Percentiles rank a stretch among this genome's conserved stretches.
Conservation (phyloP, 2,329 filamentous ascomycete species). For the Fusarium domesticum region DNA sequence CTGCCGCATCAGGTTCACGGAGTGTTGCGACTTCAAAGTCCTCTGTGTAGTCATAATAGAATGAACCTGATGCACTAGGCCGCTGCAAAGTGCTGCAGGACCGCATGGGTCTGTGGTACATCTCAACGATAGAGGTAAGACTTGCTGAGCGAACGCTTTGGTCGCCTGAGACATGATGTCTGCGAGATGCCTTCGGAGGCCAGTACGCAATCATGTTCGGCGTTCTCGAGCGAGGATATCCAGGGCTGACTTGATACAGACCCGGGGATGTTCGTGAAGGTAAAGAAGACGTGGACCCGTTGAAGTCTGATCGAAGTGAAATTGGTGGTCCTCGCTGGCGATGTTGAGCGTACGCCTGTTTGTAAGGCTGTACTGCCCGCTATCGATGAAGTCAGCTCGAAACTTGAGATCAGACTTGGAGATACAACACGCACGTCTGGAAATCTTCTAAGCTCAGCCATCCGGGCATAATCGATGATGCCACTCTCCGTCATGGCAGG, state of each 20-base stretch:
- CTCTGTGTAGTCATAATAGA: conserved; percentile 55
- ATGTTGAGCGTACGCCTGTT: conserved; percentile 36
- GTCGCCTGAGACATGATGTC: conserved; percentile 35
- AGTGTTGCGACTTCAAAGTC: conserved; percentile 41
- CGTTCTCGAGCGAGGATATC: conserved; percentile 33
- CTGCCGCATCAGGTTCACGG: conserved; percentile 9
- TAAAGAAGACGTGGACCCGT: conserved; percentile 41
- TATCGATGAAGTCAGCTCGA: conserved; percentile 24
- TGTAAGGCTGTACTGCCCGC: conserved; percentile 45
- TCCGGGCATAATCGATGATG: conserved; percentile 47
- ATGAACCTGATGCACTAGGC: conserved; percentile 34
- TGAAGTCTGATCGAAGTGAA: conserved; percentile 39
- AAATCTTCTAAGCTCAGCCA: conserved; percentile 48
- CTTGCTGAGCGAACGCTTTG: conserved; percentile 45
- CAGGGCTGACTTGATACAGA: conserved; percentile 20
- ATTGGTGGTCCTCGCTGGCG: conserved; percentile 38
- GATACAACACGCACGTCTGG: conserved; percentile 40
- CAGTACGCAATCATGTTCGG: conserved; percentile 34
- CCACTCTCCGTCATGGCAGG: conserved; percentile 49
- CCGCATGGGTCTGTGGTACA: conserved; percentile 38
- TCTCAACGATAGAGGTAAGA: conserved; percentile 49
- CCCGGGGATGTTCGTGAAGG: conserved; percentile 31
- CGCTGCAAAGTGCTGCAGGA: conserved; percentile 27
- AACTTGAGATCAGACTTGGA: background rate
- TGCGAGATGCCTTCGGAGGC: conserved; percentile 30